Base-by-base conservation (phyloP, 306 rosid species). In the Inga laurina region DNA sequence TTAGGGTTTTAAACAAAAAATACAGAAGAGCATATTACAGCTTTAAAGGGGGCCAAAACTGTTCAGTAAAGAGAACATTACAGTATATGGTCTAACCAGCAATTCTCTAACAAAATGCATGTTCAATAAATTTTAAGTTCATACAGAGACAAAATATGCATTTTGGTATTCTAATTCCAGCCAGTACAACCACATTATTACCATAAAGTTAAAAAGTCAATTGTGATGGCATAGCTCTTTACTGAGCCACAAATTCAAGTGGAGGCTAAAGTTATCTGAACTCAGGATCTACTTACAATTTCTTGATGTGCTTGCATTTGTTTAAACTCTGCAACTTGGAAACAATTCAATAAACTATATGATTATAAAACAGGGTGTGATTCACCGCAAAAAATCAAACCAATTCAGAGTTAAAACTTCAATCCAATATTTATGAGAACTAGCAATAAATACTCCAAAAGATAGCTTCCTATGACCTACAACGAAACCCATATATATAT, bases 301-400 rank as follows among this genome's bases (percentile, higher is more conserved):
- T 92, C 99, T 67, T 90, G 86, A 65, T 93, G 98, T 48, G 98
- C 94, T 90, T 88, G 92, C 82, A 90, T 54, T 37, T 92, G 92
- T 70, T 88, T 91, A 68, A 85, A 92, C 92, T 96, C 98, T 2
- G 90, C 92, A 83, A 77, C 90, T 86, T 90, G 41, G 4, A 7
- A 37, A 5, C 1, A 0, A 37, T 37, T 37, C 41, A 37, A 5
- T 37, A 37, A 37, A 37, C 41, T 8, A 37, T 5, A 5, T 5
- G 41, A 37, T 37, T 37, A 37, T 37, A 4, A 5, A 37, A 5
- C 8, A 37, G 39, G 39, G 39, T 37, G 3, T 35, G 39, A 37
- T 4, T 93, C 99, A 76, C 97, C 93, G 87, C 65, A 84, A 84
- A 88, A 78, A 77, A 83, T 1, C 0, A 32, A 65, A 66, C 18